These are phyloP conservation scores for Candida hispaniensis DNA, from an alignment of 805 yeast species.

Conservation along the genomic window DNA sequence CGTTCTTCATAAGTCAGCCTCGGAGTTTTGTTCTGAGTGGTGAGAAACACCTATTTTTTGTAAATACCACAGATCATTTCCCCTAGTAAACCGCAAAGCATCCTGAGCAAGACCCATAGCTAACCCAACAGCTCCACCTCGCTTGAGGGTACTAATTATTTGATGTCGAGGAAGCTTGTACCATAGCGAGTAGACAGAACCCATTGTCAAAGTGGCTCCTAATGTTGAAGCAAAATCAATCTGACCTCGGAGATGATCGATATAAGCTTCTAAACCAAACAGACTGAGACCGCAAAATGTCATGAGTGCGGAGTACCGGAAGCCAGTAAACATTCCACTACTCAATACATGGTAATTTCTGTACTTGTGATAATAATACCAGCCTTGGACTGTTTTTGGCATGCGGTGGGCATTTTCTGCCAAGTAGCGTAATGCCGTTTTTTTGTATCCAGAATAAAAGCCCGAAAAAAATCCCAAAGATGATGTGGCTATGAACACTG, in stretches of 20 bases:
- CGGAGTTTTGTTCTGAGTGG: too few species aligned
- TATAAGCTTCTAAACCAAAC: conserved; percentile 49
- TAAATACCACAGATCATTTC: conserved; percentile 59
- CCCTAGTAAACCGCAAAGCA: conserved; percentile 42
- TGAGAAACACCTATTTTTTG: too few species aligned
- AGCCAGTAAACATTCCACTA: conserved; percentile 42
- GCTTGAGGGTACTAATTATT: conserved; percentile 28
- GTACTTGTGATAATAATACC: conserved; percentile 81
- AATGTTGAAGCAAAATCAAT: conserved; percentile 55
- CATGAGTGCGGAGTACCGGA: conserved; percentile 35
- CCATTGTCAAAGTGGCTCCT: conserved; percentile 43
- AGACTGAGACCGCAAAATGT: conserved; percentile 38
- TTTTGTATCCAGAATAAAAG: conserved; percentile 45
- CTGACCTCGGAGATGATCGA: conserved; percentile 45
- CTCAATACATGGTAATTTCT: conserved; percentile 64
- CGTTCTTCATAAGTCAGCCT: too few species aligned
- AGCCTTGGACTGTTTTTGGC: conserved; percentile 67
- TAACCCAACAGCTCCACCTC: conserved; percentile 51
- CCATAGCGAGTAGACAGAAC: conserved; percentile 41
- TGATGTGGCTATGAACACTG: conserved; percentile 14
- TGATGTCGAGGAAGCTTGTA: conserved; percentile 28
- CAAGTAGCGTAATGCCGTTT: conserved; percentile 47
- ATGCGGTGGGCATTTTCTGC: conserved; percentile 77
- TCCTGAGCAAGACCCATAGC: conserved; percentile 60
- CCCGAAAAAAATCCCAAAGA: conserved; percentile 35